Evolutionary conservation across 2,329 filamentous ascomycete genomes (phyloP).

Genomic region (Trichophyton equinum): DNA sequence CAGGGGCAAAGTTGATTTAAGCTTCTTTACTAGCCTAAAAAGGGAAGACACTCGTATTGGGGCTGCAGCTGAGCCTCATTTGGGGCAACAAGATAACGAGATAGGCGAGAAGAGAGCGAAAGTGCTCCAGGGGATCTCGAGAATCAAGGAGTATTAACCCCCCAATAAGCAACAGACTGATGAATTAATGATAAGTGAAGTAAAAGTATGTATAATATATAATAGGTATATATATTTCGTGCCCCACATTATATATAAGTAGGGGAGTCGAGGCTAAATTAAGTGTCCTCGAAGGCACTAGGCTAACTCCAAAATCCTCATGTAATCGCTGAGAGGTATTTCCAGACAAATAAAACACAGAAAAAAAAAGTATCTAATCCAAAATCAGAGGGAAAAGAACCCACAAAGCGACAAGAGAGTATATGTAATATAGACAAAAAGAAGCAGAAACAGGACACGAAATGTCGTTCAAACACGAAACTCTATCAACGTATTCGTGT

Average conservation of each 20-base stretch:
- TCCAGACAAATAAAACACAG: not conserved
- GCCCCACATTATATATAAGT: not conserved
- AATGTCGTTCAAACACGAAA: not conserved
- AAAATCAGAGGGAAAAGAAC: not conserved
- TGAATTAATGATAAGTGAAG: not conserved
- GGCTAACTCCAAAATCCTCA: not conserved
- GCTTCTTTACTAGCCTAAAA: not conserved
- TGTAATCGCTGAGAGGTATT: constrained; percentile 4
- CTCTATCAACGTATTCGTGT: not conserved
- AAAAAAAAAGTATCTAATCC: not conserved
- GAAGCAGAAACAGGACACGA: not conserved
- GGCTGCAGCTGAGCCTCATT: not conserved
- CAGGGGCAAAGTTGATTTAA: not conserved
- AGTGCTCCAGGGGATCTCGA: too few relatives aligned
- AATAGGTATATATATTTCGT: not conserved
- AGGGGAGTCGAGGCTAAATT: not conserved
- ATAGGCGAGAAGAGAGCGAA: not conserved
- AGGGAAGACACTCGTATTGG: not conserved
- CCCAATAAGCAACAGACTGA: too few relatives aligned
- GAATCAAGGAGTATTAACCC: too few relatives aligned
- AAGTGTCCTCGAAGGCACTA: not conserved
- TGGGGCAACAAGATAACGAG: not conserved
- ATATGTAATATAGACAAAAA: not conserved
- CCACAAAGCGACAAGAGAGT: not conserved
- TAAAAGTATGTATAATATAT: not conserved